These are phyloP conservation scores for Coemansia sp. DNA, from an alignment of 192 early-diverging fungal species.

Conservation along the genomic window DNA sequence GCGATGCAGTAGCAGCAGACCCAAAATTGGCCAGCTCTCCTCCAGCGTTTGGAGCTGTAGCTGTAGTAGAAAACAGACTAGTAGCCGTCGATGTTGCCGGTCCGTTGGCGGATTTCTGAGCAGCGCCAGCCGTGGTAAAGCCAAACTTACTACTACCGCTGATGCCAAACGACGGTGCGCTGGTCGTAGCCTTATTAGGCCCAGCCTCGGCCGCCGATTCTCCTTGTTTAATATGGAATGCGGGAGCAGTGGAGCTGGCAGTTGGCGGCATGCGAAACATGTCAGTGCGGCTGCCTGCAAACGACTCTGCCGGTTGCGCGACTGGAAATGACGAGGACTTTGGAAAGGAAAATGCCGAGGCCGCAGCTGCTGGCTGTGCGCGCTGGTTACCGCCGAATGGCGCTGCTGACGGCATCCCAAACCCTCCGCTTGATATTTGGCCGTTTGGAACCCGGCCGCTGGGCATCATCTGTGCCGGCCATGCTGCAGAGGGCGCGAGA, in stretches of 20 bases:
- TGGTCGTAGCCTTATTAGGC: background rate
- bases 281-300: background rate
- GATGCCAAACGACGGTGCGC: background rate
- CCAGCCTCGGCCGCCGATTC: background rate
- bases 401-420: background rate
- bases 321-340: background rate
- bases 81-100: background rate
- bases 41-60: background rate
- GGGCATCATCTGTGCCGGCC: background rate
- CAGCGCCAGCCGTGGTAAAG: background rate
- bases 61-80: background rate
- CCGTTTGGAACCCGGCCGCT: background rate
- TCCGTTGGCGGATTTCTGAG: background rate
- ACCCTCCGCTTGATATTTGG: background rate
- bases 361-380: background rate
- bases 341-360: background rate
- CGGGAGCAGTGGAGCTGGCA: background rate
- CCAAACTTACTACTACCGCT: background rate
- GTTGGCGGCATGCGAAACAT: conserved; percentile 4
- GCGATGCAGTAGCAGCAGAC: background rate
- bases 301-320: conserved; percentile 6
- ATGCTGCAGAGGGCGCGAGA: background rate
- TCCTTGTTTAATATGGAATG: background rate
- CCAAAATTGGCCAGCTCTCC: background rate
- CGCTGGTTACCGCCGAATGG: background rate